phyloP scores from a whole-genome alignment of 2,329 filamentous ascomycete genomes.

The Colletotrichum horii region DNA sequence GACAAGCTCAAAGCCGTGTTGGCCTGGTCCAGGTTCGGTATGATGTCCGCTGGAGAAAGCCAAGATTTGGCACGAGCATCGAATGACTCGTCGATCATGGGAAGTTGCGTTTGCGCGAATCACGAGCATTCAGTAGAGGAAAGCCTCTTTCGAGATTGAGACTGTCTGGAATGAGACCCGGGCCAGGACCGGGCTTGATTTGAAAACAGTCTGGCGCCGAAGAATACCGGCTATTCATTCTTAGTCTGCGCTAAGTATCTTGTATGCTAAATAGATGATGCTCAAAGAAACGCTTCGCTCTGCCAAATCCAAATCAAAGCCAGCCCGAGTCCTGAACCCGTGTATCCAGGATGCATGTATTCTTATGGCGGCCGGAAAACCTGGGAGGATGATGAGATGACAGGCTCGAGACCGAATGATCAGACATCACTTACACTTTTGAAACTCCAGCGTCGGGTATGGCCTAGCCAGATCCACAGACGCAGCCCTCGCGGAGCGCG shows the following conservation, averaged over 20 bases:
- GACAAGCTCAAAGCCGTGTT: neutral
- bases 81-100: neutral
- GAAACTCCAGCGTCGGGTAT: neutral
- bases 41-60: neutral
- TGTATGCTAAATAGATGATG: neutral
- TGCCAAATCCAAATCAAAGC: neutral
- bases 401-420: too few relatives aligned
- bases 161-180: neutral
- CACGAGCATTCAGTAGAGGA: neutral
- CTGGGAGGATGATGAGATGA: neutral
- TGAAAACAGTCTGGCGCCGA: neutral
- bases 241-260: neutral
- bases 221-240: neutral
- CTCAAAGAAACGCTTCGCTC: neutral
- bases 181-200: neutral
- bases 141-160: neutral
- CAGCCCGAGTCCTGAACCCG: neutral
- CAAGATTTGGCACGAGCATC: neutral
- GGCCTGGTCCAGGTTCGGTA: neutral
- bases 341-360: neutral
- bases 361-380: neutral
- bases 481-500: conserved; percentile 13
- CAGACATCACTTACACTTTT: neutral
- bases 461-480: conserved; percentile 14
- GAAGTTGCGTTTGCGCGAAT: neutral